phyloP scores from a whole-genome alignment of 2,329 filamentous ascomycete species.

The Aspergillus sp. region DNA sequence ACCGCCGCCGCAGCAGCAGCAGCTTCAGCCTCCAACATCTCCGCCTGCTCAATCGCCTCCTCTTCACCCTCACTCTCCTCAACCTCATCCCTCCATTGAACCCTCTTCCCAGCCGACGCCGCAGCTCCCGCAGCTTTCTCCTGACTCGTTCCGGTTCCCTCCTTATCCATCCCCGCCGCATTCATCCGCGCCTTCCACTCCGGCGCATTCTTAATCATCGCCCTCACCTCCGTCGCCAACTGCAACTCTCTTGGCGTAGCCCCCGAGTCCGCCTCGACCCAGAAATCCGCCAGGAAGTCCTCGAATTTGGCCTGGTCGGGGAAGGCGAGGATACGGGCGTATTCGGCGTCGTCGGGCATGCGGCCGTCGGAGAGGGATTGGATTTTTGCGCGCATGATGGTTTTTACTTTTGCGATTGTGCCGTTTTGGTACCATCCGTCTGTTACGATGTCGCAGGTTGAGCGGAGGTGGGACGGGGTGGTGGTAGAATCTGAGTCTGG shows the following conservation, averaged over 20 bases:
- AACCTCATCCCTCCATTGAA: slow-evolving; percentile 16
- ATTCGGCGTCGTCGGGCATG: slow-evolving; percentile 29
- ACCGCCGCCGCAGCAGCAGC: slow-evolving; percentile 20
- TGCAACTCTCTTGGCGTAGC: slow-evolving; percentile 19
- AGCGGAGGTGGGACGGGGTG: slow-evolving; percentile 48
- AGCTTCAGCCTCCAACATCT: slow-evolving; percentile 24
- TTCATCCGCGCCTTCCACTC: slow-evolving; percentile 19
- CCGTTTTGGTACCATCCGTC: slow-evolving; percentile 85
- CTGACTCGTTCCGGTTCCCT: slow-evolving; percentile 3
- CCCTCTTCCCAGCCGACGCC: slow-evolving; percentile 5
- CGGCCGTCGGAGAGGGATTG: slow-evolving; percentile 52
- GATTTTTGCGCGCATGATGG: slow-evolving; percentile 85
- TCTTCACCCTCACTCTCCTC: slow-evolving; percentile 27
- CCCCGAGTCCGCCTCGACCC: neutral
- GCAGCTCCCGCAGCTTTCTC: slow-evolving; percentile 3
- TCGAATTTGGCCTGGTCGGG: slow-evolving; percentile 28
- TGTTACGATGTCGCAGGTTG: slow-evolving; percentile 53
- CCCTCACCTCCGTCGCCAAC: slow-evolving; percentile 32
- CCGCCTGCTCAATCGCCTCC: slow-evolving; percentile 26
- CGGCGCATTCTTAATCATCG: slow-evolving; percentile 27
- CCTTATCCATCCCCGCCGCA: slow-evolving; percentile 2
- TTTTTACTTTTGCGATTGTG: slow-evolving; percentile 75
- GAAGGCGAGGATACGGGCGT: slow-evolving; percentile 30
- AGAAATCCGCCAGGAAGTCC: slow-evolving; percentile 22
- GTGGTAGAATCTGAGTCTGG: slow-evolving; percentile 40